A percentile compares a stretch with the other conserved stretches of the same genome.
Conservation (phyloP, 1,284 basidiomycete species). For the Baeospora myosura region DNA sequence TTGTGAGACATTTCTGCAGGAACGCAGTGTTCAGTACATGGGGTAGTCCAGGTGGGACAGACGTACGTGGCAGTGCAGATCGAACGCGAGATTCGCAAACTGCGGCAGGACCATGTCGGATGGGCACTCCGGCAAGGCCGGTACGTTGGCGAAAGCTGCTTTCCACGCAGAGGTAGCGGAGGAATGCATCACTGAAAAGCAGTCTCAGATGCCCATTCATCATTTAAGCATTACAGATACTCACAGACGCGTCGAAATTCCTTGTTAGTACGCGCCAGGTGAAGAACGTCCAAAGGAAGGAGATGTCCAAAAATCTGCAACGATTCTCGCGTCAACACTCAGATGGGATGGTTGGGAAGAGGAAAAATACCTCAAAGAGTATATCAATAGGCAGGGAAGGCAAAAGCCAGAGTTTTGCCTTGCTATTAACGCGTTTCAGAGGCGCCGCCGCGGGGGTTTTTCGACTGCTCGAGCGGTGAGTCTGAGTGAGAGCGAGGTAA, state of each 20-base stretch:
- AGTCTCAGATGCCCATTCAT: not conserved
- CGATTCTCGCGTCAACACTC: not conserved
- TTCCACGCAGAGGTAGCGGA: constrained; percentile 16
- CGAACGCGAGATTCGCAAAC: constrained; percentile 19
- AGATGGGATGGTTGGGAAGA: not conserved
- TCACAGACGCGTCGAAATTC: constrained; percentile 7
- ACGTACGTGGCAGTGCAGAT: constrained; percentile 20
- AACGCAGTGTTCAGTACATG: not conserved
- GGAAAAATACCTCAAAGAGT: constrained; percentile 4
- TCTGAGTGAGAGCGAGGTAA: not conserved
- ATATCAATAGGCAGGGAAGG: constrained; percentile 5
- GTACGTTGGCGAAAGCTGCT: constrained; percentile 12
- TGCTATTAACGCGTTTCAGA: constrained; percentile 1
- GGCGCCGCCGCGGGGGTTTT: not conserved
- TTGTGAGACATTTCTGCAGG: constrained; percentile 19
- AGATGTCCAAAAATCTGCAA: constrained; percentile 4
- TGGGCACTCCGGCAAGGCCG: constrained; percentile 16
- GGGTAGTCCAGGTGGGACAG: not conserved
- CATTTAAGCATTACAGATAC: not conserved
- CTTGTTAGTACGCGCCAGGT: constrained; percentile 8
- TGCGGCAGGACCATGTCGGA: constrained; percentile 19
- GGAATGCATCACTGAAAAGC: constrained; percentile 8
- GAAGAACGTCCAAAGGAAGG: constrained; percentile 5
- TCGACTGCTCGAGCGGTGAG: not conserved
- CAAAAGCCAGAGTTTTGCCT: constrained; percentile 4